Evolutionary conservation across 2,329 filamentous ascomycete genomes (phyloP), one percentile per base, ranked within the genome.

Genomic region (Colletotrichum navitas): DNA sequence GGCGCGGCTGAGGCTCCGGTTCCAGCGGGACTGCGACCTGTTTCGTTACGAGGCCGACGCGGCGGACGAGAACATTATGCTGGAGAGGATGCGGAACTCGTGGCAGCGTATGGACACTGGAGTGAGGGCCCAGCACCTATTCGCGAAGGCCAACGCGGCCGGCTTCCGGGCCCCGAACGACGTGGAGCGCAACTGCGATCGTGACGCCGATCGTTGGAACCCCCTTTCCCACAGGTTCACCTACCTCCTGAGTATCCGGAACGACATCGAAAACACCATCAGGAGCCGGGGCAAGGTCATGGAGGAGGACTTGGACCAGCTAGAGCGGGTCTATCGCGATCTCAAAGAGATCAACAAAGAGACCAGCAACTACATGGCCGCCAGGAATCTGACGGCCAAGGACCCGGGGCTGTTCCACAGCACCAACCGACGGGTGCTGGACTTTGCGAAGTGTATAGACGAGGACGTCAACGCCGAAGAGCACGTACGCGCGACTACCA

Each of bases 1-100:
- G 41, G 47, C 64, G 4, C 68, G 73, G 29, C 62, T 74, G 16
- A 56, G 73, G 34, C 43, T 34, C 5, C 59, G 63, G 10, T 56
- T 43, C 14, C 59, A 52, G 24, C 24, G 16, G 29, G 70, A 71
- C 45, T 52, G 51, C 6, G 49, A 71, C 10, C 18, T 47, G 41
- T 47, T 61, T 10, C 54, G 21, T 45, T 39, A 70, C 55, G 29
- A 54, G 39, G 14, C 41, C 32, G 43, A 34, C 6, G n/a, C 34
- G 10, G 54, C 32, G 43, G 39, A 59, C 16, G 39, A 49, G 29
- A 49, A 45, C 21, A 29, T 14, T 5, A 14, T 21, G 51, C 18
- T 36, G 26, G 39, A 41, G 36, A 56, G 26, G 39, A 49, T 55
- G 61, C 4, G 5, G 26, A 8, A n/a, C n/a, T 52, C 49, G 21